Conservation (phyloP, 352 stramenopile genomes). For the Halophytophthora polymorphica region DNA sequence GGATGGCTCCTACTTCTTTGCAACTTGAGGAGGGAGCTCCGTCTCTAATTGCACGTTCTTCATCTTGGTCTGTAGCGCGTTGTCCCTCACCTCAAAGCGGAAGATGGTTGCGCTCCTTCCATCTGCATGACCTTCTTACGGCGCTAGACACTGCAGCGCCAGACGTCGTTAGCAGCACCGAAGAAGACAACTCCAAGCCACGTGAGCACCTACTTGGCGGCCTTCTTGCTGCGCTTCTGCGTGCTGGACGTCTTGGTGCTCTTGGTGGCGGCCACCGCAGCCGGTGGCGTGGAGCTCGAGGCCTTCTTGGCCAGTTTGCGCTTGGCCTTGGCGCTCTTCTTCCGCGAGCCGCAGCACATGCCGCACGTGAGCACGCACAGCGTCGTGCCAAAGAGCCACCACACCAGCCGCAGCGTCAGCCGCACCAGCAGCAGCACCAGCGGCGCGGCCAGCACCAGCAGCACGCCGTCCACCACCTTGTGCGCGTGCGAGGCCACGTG, state of each 20-base stretch:
- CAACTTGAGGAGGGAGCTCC: too few species aligned
- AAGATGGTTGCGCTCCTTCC: too few species aligned
- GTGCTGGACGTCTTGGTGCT: constrained; percentile 12
- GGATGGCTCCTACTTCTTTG: too few species aligned
- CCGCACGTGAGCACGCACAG: constrained; percentile 54
- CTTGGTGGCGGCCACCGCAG: constrained; percentile 17
- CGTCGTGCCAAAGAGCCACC: constrained; percentile 53
- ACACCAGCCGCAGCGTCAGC: constrained; percentile 43
- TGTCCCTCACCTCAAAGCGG: too few species aligned
- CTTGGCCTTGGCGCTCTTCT: constrained; percentile 43
- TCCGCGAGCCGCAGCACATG: constrained; percentile 53
- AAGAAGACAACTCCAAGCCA: too few species aligned
- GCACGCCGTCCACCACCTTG: constrained; percentile 60
- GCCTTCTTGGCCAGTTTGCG: constrained; percentile 40
- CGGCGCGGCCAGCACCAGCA: constrained; percentile 45
- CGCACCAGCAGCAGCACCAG: constrained; percentile 49
- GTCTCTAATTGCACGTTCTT: too few species aligned
- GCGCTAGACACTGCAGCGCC: too few species aligned
- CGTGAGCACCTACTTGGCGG: constrained; percentile 7
- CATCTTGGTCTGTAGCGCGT: too few species aligned
- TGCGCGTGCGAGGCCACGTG: constrained; percentile 55
- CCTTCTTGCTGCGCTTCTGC: constrained; percentile 29
- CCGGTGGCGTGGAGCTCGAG: constrained; percentile 14
- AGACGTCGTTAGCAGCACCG: too few species aligned
- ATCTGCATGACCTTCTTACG: too few species aligned